phyloP scores from a whole-genome alignment of 2,329 filamentous ascomycete species.

The Sporothrix pallida region DNA sequence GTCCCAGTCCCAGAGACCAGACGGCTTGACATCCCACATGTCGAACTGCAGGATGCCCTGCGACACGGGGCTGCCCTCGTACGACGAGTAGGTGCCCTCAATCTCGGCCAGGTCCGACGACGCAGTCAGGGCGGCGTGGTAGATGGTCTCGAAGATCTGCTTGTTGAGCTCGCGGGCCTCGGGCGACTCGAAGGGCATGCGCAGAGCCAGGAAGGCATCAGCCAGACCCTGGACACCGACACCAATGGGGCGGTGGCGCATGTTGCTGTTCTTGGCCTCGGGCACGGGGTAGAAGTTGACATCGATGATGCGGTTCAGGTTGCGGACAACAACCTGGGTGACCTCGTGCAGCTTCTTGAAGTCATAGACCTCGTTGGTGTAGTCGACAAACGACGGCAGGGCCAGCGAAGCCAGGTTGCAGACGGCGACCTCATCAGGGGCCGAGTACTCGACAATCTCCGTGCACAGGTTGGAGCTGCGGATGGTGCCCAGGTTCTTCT shows the following conservation, averaged over 20 bases:
- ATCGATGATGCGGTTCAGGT: slow-evolving; percentile 98
- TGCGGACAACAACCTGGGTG: slow-evolving; percentile 86
- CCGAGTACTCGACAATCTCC: slow-evolving; percentile 96
- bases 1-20: slow-evolving; percentile 96
- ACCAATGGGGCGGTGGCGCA: slow-evolving; percentile 94
- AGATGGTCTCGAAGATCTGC: slow-evolving; percentile 99
- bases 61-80: slow-evolving; percentile 90
- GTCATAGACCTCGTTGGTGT: slow-evolving; percentile 83
- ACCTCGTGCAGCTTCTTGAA: slow-evolving; percentile 98
- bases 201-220: slow-evolving; percentile 95
- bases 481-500: slow-evolving; percentile 99
- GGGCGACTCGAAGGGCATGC: slow-evolving; percentile 94
- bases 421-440: slow-evolving; percentile 96
- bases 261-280: slow-evolving; percentile 94
- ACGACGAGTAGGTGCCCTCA: slow-evolving; percentile 84
- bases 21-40: slow-evolving; percentile 95
- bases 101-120: slow-evolving; percentile 86
- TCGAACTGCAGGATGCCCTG: slow-evolving; percentile 97
- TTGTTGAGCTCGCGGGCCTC: slow-evolving; percentile 94
- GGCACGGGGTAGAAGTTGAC: slow-evolving; percentile 97
- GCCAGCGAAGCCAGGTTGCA: slow-evolving; percentile 97
- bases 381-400: slow-evolving; percentile 88
- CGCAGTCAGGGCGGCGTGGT: slow-evolving; percentile 90
- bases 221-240: slow-evolving; percentile 97
- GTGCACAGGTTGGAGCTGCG: slow-evolving; percentile 99